Conservation (phyloP, 768 basidiomycete species). For the Calocera viscosa region DNA sequence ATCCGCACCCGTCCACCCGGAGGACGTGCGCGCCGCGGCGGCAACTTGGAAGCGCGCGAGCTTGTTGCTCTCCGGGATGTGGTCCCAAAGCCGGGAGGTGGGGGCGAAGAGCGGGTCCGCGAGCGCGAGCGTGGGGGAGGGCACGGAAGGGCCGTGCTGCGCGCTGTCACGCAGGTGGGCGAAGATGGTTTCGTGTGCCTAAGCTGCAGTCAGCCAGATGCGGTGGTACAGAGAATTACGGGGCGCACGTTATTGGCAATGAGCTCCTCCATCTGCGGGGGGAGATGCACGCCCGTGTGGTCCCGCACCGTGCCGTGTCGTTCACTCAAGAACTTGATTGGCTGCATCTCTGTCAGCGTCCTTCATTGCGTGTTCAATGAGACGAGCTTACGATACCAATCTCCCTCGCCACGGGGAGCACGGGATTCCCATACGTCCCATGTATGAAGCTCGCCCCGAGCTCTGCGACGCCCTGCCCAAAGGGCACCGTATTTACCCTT, state of each 20-base stretch:
- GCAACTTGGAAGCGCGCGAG: slow-evolving; percentile 6
- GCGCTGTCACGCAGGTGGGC: not conserved
- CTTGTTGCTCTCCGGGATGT: not conserved
- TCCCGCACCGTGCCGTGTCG: not conserved
- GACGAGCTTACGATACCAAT: slow-evolving; percentile 4
- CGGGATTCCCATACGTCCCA: slow-evolving; percentile 4
- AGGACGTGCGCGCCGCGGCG: slow-evolving; percentile 8
- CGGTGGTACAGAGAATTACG: not conserved
- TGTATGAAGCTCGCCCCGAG: not conserved
- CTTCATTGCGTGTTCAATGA: not conserved
- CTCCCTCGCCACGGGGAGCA: not conserved
- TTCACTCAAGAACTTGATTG: not conserved
- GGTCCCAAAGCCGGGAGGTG: slow-evolving; percentile 7
- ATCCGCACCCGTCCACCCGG: slow-evolving; percentile 17
- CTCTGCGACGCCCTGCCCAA: not conserved
- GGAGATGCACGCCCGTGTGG: not conserved
- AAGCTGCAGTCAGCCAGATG: not conserved
- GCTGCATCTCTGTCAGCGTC: not conserved
- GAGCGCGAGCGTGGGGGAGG: slow-evolving; percentile 7
- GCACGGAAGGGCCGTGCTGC: not conserved
- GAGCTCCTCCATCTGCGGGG: not conserved
- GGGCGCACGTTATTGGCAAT: not conserved
- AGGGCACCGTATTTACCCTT: slow-evolving; percentile 1
- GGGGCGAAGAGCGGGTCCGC: slow-evolving; percentile 6
- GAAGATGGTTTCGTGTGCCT: slow-evolving; percentile 7